These are phyloP conservation scores for Xerocomus amazonicus DNA, from an alignment of 1,284 basidiomycete species.

Conservation along the genomic window DNA sequence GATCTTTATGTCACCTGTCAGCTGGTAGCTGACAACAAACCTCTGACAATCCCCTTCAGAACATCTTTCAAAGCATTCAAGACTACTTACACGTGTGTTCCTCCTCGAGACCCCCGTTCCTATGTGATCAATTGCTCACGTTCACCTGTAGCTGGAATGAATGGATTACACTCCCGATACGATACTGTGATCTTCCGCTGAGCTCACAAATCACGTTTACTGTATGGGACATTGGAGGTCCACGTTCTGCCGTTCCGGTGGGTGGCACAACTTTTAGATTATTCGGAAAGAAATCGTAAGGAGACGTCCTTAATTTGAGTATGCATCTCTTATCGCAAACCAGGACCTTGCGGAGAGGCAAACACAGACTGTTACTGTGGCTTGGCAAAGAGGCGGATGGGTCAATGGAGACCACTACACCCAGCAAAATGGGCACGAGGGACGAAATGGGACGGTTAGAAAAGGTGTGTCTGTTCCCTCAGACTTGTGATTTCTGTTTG, in stretches of 20 bases:
- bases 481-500: neutral
- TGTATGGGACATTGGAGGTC: slow-evolving; percentile 89
- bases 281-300: slow-evolving; percentile 88
- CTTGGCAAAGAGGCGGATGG: slow-evolving; percentile 83
- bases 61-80: slow-evolving; percentile 94
- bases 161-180: slow-evolving; percentile 86
- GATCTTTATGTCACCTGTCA: slow-evolving; percentile 93
- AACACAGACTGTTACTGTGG: slow-evolving; percentile 88
- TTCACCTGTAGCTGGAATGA: slow-evolving; percentile 83
- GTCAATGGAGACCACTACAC: slow-evolving; percentile 75
- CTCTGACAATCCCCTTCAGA: slow-evolving; percentile 83
- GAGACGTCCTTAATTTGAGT: neutral
- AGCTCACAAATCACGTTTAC: slow-evolving; percentile 90
- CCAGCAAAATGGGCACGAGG: slow-evolving; percentile 73
- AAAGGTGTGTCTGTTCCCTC: slow-evolving; percentile 54
- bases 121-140: neutral
- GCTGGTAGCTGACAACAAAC: slow-evolving; percentile 90
- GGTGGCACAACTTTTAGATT: slow-evolving; percentile 89
- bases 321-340: slow-evolving; percentile 4
- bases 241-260: slow-evolving; percentile 70
- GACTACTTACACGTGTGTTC: slow-evolving; percentile 68
- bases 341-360: slow-evolving; percentile 86
- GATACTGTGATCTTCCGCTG: slow-evolving; percentile 87
- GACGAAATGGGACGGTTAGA: slow-evolving; percentile 96
- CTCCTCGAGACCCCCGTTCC: neutral